Base-by-base conservation (phyloP, 805 yeast species). In the Cyberlindnera subsufficiens region DNA sequence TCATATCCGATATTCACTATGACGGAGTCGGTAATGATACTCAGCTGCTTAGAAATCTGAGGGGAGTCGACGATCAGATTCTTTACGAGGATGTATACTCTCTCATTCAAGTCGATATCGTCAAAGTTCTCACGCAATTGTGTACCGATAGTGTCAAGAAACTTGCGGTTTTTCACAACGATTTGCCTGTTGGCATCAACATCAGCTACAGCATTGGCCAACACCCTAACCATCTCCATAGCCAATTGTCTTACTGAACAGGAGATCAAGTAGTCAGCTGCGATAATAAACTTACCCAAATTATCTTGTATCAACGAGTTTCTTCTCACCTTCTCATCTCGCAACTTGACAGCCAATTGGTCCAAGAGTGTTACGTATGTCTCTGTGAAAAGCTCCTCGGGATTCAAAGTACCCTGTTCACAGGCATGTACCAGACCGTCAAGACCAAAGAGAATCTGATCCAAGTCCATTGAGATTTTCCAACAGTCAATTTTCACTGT, bases 121-220 rank as follows among this genome's bases (percentile, higher is more conserved):
- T 51, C 55, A 32, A 54, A 54, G 22, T 53, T 47, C 6, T 48
- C 48, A 6, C 27, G 32, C 30, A 49, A 17, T 17, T 53, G 53
- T 1, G 2, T n/a, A 2, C 44, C 52, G 2, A 53, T 13, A 9
- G 34, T 29, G 10, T 20, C 29, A 19, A 53, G 40, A 15, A 54
- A 40, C 0, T 36, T 30, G 3, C 38, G 17, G 31, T 46, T 35
- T 8, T 42, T 18, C 4, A 40, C 40, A 5, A 54, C 43, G 3
- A 30, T 20, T 6, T 35, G 32, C 43, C 61, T 44, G 40, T 58
- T 58, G 5, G 9, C 25, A 13, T 49, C 53, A 31, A 45, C 49
- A 47, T 58, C 61, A 18, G 60, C 63, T 19, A 58, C 50, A 2
- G 52, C 51, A 37, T 58, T 58, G 11, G 54, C 54, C 30, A 57